Evolutionary conservation across 1,139 yeast genomes (phyloP).

Genomic region (Pichia sp.): DNA sequence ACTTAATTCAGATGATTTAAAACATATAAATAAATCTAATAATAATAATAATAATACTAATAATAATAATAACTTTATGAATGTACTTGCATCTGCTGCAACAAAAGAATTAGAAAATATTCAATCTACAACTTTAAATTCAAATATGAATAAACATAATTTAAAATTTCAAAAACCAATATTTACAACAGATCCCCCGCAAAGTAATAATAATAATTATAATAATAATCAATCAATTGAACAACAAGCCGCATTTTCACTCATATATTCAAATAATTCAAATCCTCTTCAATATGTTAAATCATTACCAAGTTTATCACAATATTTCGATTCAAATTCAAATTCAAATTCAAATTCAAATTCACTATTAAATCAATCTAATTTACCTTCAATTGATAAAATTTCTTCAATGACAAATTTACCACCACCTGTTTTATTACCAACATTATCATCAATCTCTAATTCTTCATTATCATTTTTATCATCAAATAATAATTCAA

Average conservation of each 20-base stretch:
- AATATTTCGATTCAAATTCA: constrained; percentile 38
- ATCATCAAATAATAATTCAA: background rate
- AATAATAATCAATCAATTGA: background rate
- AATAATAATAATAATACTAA: too few relatives aligned
- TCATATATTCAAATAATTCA: constrained; percentile 13
- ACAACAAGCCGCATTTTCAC: constrained; percentile 23
- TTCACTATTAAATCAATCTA: background rate
- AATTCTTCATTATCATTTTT: background rate
- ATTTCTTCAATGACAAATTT: constrained; percentile 11
- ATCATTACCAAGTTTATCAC: constrained; percentile 60
- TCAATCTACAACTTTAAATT: background rate
- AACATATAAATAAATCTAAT: too few relatives aligned
- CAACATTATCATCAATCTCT: background rate
- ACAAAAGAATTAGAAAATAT: constrained; percentile 61
- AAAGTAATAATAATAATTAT: background rate
- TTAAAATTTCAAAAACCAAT: background rate
- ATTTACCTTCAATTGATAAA: constrained; percentile 11
- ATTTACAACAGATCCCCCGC: background rate
- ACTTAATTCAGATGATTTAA: background rate
- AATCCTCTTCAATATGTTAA: constrained; percentile 31
- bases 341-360: background rate
- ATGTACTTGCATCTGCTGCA: constrained; percentile 76
- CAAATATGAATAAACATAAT: too few relatives aligned
- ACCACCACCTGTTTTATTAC: constrained; percentile 10
- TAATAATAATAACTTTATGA: constrained; percentile 34